These are phyloP conservation scores for Paecilomyces variotii DNA, from an alignment of 2,329 filamentous ascomycete species.

Conservation along the genomic window DNA sequence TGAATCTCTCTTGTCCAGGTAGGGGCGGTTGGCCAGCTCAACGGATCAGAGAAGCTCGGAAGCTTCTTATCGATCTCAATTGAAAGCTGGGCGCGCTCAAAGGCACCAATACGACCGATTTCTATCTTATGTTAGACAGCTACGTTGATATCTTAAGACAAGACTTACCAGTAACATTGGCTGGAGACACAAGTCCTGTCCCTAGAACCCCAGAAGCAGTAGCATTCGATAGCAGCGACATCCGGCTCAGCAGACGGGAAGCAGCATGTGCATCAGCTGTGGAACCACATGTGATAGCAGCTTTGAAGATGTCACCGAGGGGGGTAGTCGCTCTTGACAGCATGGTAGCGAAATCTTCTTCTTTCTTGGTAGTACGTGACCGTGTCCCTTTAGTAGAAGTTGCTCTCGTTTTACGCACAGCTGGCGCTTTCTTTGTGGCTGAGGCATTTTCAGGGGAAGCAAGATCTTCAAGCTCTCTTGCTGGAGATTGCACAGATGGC, in stretches of 20 bases:
- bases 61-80: constrained; percentile 40
- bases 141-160: neutral
- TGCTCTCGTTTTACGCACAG: constrained; percentile 19
- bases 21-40: constrained; percentile 42
- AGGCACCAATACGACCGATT: constrained; percentile 34
- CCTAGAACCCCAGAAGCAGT: constrained; percentile 23
- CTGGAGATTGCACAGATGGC: constrained; percentile 52
- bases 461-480: constrained; percentile 30
- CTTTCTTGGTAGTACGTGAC: constrained; percentile 20
- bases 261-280: constrained; percentile 32
- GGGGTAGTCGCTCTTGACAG: constrained; percentile 27
- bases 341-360: constrained; percentile 28
- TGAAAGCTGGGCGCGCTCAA: constrained; percentile 29
- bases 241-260: constrained; percentile 31
- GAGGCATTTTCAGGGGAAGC: constrained; percentile 29
- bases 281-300: constrained; percentile 27
- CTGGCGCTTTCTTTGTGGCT: constrained; percentile 15
- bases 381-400: constrained; percentile 16
- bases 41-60: constrained; percentile 34
- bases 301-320: constrained; percentile 24
- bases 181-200: constrained; percentile 22
- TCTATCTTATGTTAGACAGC: constrained; percentile 20
- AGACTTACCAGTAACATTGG: constrained; percentile 30
- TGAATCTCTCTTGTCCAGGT: constrained; percentile 10
- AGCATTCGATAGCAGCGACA: constrained; percentile 36